Percentiles rank a stretch among this genome's conserved stretches.
These are phyloP conservation scores for Phytophthora fragariaefolia DNA, from an alignment of 352 stramenopile species.

Conservation along the genomic window DNA sequence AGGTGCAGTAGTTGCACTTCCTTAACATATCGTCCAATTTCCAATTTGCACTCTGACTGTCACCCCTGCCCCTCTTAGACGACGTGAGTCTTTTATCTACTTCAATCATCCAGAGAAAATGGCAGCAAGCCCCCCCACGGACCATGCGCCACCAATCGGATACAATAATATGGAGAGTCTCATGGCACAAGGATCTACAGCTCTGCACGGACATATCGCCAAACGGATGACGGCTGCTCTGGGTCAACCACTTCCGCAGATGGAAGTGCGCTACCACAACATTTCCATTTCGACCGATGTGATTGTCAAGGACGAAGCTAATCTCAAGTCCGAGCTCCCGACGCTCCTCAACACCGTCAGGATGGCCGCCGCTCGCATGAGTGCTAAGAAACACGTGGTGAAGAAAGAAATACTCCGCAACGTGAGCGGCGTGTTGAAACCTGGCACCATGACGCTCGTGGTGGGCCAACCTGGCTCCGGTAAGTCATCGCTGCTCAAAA, in stretches of 20 bases:
- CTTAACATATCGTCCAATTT: too few species aligned
- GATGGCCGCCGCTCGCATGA: slow-evolving; percentile 31
- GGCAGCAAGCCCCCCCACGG: not conserved
- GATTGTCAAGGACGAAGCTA: slow-evolving; percentile 16
- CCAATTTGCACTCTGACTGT: too few species aligned
- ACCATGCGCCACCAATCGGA: not conserved
- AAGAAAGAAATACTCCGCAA: slow-evolving; percentile 35
- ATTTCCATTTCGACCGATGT: slow-evolving; percentile 40
- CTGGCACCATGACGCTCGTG: slow-evolving; percentile 43
- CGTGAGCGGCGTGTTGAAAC: slow-evolving; percentile 31
- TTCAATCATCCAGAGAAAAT: not conserved
- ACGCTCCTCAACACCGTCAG: slow-evolving; percentile 25
- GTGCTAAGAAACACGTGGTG: slow-evolving; percentile 25
- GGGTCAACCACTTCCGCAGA: slow-evolving; percentile 22
- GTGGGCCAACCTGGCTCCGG: slow-evolving; percentile 38
- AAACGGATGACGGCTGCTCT: slow-evolving; percentile 14
- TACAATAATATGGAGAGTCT: not conserved
- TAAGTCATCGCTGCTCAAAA: slow-evolving; percentile 38
- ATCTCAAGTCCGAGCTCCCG: slow-evolving; percentile 25
- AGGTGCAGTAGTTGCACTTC: too few species aligned
- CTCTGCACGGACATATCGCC: slow-evolving; percentile 25
- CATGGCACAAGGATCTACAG: not conserved
- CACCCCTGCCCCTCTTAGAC: too few species aligned
- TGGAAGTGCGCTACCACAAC: slow-evolving; percentile 44
- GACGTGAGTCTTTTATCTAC: not conserved